phyloP scores from a whole-genome alignment of 2,329 filamentous ascomycete species.

The Curvularia lunata region DNA sequence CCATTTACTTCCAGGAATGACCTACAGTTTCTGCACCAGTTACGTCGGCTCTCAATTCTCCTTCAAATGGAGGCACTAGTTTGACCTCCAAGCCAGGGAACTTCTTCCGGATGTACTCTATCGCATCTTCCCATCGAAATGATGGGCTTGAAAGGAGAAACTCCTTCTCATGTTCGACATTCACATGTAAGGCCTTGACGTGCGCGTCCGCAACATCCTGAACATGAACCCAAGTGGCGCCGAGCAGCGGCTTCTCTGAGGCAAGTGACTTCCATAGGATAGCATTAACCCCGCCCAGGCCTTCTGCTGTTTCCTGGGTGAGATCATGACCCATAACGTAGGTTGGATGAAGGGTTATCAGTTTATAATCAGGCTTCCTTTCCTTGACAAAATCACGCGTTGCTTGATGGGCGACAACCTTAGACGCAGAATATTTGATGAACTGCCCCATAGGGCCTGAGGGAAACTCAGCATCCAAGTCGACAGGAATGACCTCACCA shows the following conservation, averaged over 20 bases:
- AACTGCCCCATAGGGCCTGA: conserved; percentile 9
- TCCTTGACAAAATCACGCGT: conserved; percentile 25
- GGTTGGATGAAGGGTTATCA: conserved; percentile 34
- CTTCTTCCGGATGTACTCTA: neutral
- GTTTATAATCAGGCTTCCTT: conserved; percentile 27
- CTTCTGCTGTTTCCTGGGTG: conserved; percentile 21
- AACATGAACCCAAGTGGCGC: conserved; percentile 29
- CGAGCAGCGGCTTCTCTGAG: conserved; percentile 18
- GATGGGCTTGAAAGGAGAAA: neutral
- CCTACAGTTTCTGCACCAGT: neutral
- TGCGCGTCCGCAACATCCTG: conserved; percentile 38
- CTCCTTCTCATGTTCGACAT: neutral
- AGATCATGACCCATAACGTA: conserved; percentile 35
- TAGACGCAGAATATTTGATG: conserved; percentile 28
- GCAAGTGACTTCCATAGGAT: conserved; percentile 22
- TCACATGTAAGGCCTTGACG: conserved; percentile 20
- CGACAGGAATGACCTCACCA: conserved; percentile 4
- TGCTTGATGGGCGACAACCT: conserved; percentile 39
- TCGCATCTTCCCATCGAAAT: neutral
- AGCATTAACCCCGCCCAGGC: conserved; percentile 27
- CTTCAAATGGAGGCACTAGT: neutral
- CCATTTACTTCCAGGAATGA: neutral
- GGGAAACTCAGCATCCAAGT: conserved; percentile 14
- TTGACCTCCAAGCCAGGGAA: neutral
- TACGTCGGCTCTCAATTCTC: neutral